Conservation (phyloP, 345 rosid species). For the Noccaea caerulescens region DNA sequence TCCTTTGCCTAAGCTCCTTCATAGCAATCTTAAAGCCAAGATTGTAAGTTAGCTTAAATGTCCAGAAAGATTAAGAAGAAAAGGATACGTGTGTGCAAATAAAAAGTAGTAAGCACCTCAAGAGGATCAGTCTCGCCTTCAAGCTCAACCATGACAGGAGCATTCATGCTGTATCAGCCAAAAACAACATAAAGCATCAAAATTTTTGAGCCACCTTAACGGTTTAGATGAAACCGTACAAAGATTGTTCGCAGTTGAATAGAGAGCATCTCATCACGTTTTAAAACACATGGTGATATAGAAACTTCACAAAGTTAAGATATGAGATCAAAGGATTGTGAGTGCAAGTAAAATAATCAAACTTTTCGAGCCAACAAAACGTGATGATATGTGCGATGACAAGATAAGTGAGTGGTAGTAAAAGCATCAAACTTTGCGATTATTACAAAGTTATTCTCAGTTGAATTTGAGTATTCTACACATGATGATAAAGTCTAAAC, state of each 20-base stretch:
- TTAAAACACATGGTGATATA: neutral
- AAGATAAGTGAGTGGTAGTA: too few species aligned
- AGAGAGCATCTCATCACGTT: neutral
- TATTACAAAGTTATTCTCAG: too few species aligned
- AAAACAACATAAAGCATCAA: conserved; percentile 10
- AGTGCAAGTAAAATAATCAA: neutral
- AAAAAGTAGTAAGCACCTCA: conserved; percentile 53
- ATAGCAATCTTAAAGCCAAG: conserved; percentile 67
- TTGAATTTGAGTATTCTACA: neutral
- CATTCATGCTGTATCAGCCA: conserved; percentile 72
- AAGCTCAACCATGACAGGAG: conserved; percentile 91
- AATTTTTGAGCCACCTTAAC: neutral
- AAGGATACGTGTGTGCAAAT: neutral
- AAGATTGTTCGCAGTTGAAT: neutral
- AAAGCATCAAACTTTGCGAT: too few species aligned
- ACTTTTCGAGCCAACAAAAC: neutral
- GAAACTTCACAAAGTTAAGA: neutral
- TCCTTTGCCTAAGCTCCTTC: conserved; percentile 87
- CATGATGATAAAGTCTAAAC: neutral
- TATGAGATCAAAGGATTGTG: neutral
- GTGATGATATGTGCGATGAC: neutral
- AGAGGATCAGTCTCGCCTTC: conserved; percentile 92
- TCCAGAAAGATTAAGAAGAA: neutral
- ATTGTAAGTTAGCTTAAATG: conserved; percentile 16
- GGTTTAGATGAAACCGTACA: neutral